phyloP scores from a whole-genome alignment of 306 rosid species.

The Datisca glomerata region DNA sequence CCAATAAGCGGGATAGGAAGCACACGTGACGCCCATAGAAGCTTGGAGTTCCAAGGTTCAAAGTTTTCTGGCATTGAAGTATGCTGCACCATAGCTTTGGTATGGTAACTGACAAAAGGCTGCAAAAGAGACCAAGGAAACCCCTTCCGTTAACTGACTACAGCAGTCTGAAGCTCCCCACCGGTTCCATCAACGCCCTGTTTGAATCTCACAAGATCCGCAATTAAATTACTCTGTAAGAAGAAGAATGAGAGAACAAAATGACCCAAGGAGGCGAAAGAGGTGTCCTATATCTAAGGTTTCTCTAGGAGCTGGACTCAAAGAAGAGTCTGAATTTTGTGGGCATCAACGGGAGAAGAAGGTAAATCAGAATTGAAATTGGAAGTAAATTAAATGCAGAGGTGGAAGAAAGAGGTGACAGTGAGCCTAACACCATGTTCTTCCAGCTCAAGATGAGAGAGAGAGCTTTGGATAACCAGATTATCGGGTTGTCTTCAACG shows the following conservation, averaged over 20 bases:
- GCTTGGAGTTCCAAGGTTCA: slow-evolving; percentile 83
- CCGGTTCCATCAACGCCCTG: slow-evolving; percentile 35
- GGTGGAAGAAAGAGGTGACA: slow-evolving; percentile 42
- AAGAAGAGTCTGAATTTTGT: slow-evolving; percentile 22
- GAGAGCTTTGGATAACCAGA: slow-evolving; percentile 1
- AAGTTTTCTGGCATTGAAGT: slow-evolving; percentile 57
- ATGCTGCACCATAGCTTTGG: slow-evolving; percentile 63
- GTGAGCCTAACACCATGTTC: slow-evolving; percentile 43
- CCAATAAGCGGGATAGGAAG: slow-evolving; percentile 98
- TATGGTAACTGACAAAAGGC: slow-evolving; percentile 82
- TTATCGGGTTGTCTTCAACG: no score
- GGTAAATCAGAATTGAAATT: slow-evolving; percentile 32
- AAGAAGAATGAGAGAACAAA: slow-evolving; percentile 23
- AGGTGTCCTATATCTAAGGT: slow-evolving; percentile 14
- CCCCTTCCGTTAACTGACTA: slow-evolving; percentile 61
- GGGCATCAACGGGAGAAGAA: slow-evolving; percentile 18
- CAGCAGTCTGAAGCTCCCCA: slow-evolving; percentile 77
- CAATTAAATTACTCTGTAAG: slow-evolving; percentile 49
- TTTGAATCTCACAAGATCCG: slow-evolving; percentile 84
- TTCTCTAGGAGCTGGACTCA: slow-evolving; percentile 18
- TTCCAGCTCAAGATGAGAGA: not conserved
- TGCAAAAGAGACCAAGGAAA: slow-evolving; percentile 76
- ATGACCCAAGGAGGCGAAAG: slow-evolving; percentile 13
- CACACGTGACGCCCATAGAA: slow-evolving; percentile 86
- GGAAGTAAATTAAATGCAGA: slow-evolving; percentile 33